Evolutionary conservation across 2,329 filamentous ascomycete species (phyloP), one percentile per base, ranked within the genome.

Genomic region (Dactylellina drechsleri): DNA sequence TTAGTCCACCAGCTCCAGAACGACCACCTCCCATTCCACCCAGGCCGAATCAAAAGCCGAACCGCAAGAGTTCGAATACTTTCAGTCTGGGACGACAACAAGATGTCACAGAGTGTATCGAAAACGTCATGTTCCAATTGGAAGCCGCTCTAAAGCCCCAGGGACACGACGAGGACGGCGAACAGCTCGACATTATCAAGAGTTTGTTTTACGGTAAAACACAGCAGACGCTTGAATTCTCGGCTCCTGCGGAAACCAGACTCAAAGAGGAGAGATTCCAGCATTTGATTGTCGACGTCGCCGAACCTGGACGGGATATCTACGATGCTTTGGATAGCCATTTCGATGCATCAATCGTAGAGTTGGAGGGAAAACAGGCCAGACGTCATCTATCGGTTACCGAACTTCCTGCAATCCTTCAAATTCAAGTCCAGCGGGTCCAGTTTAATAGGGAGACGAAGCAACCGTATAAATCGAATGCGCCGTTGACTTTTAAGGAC

Each of bases 41-140:
- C 47, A 83, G 87, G 56, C 83, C 85, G 75, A 79, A 81, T 49
- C 73, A 81, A 3, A 71, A 81, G 81, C 65, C 81, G 81, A 60
- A 79, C 81, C 62, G 80, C 85, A 20, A 84, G 85, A 54, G 52
- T 10, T 77, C 77, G 47, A 74, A 86, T 65, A 64, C 59, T 3
- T 84, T 88, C 4, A 85, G 88, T 78, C 84, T 86, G 49, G 86
- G 86, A 16, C 86, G 92, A 40, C 95, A 99, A 80, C 93, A 99
- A 82, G 95, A 99, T 82, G 94, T 97, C 3, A 93, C 93, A 12
- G 95, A 99, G 82, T 94, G 97, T 53, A 93, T 97, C 83, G 92
- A 92, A 71, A 95, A 94, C 79, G 91, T 97, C 26, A 88, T 97
- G 71, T 93, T 94, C 80, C 91, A 95, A 59, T 85, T 97, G n/a